These are phyloP conservation scores for Silene noctiflora DNA, from an alignment of 179 eudicot species.

Conservation along the genomic window DNA sequence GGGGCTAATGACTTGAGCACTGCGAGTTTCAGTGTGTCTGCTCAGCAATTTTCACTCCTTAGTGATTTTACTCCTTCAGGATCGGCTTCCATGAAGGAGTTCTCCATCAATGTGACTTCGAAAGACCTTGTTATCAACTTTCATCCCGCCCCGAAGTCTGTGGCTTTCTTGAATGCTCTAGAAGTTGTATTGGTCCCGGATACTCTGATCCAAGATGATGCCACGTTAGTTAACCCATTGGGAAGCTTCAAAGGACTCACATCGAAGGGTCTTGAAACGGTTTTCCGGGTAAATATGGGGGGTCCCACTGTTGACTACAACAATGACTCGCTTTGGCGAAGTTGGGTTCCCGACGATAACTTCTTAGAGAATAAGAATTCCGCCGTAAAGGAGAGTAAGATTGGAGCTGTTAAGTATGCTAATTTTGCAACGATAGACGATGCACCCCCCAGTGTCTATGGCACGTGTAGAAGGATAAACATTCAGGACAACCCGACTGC, in stretches of 20 bases:
- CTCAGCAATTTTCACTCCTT: slow-evolving; percentile 44
- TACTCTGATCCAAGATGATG: slow-evolving; percentile 54
- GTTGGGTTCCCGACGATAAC: slow-evolving; percentile 58
- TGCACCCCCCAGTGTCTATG: slow-evolving; percentile 40
- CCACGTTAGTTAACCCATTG: slow-evolving; percentile 35
- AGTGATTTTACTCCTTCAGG: slow-evolving; percentile 44
- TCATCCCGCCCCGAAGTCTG: slow-evolving; percentile 44
- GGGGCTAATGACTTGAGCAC: slow-evolving; percentile 38
- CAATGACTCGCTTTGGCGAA: slow-evolving; percentile 66
- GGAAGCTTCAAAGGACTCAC: slow-evolving; percentile 41
- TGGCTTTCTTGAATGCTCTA: slow-evolving; percentile 67
- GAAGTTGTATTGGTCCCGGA: slow-evolving; percentile 71
- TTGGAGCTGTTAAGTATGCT: slow-evolving; percentile 47
- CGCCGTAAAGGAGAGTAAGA: slow-evolving; percentile 32
- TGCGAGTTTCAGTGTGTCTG: slow-evolving; percentile 53
- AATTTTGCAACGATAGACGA: slow-evolving; percentile 39
- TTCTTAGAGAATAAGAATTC: slow-evolving; percentile 35
- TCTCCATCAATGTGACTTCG: slow-evolving; percentile 50
- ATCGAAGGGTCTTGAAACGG: slow-evolving; percentile 52
- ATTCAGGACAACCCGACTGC: slow-evolving; percentile 33
- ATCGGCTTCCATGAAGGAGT: slow-evolving; percentile 49
- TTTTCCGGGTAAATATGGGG: slow-evolving; percentile 73
- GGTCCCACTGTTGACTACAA: slow-evolving; percentile 45
- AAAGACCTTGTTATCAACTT: slow-evolving; percentile 46
- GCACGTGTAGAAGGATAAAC: slow-evolving; percentile 33